Evolutionary conservation across 2,329 filamentous ascomycete genomes (phyloP), one percentile per base, ranked within the genome.

Genomic region (Neonectria ditissima): DNA sequence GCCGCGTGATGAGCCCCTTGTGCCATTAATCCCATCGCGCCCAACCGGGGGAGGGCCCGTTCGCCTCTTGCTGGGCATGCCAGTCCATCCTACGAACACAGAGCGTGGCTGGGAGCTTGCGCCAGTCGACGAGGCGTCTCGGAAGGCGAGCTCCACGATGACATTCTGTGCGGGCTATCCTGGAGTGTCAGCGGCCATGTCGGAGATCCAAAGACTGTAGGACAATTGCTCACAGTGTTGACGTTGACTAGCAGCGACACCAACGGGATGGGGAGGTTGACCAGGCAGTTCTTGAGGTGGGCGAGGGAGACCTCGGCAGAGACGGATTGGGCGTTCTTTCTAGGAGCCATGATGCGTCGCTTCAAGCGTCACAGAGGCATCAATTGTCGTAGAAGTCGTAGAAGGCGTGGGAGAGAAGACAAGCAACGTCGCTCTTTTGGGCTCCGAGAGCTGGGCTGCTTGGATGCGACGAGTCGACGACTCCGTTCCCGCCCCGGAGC

Each of bases 51-150:
- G 87, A 1, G 92, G 87, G 13, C 90, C 88, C 70, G 92, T 82
- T 77, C 89, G 92, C 75, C 92, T 89, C 84, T 94, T 97, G 83
- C 94, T 97, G 69, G 94, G 92, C 93, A 99, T 97, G 72, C 96
- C 96, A 11, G 96, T 97, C 96, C 96, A 99, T 77, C 96, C 96
- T 63, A 97, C 85, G 77, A 92, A 99, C 72, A 97, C 85, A 51
- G 92, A 97, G 74, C 86, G 87, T 71, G 89, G 87, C 56, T 82
- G 79, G 7, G 82, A 76, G 55, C 83, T 77, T 41, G 82, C 74
- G 72, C 83, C 82, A 26, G 81, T 74, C 43, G 86, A 77, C 22
- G 85, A 81, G 43, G 84, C 77, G 44, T 87, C 80, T 65, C 85
- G 74, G 80, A 92, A 97, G 77, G 86, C 91, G 68, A 99, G 86